Conservation (phyloP, 352 stramenopile species). For the Plasmopara muralis region DNA sequence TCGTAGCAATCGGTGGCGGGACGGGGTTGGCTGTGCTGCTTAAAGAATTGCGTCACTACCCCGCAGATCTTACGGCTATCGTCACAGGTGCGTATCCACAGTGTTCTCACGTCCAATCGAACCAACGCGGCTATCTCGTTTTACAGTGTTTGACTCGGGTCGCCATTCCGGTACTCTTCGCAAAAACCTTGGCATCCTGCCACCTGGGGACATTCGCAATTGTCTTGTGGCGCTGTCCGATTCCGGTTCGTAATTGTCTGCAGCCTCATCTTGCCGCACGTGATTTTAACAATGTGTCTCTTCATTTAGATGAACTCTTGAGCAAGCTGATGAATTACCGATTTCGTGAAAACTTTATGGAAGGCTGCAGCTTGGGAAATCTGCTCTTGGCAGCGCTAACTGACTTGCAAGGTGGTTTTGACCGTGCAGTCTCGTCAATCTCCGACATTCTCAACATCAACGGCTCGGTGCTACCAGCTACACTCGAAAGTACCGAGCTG, state of each 20-base stretch:
- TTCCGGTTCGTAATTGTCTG: slow-evolving; percentile 36
- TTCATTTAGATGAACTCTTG: slow-evolving; percentile 63
- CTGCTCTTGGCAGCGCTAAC: slow-evolving; percentile 73
- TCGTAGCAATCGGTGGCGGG: slow-evolving; percentile 74
- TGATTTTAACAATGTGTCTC: neutral
- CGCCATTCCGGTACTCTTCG: slow-evolving; percentile 72
- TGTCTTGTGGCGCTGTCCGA: slow-evolving; percentile 80
- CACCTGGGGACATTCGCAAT: slow-evolving; percentile 80
- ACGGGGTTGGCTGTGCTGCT: slow-evolving; percentile 77
- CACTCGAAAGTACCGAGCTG: slow-evolving; percentile 75
- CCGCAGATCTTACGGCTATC: slow-evolving; percentile 77
- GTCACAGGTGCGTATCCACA: slow-evolving; percentile 44
- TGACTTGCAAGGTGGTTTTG: slow-evolving; percentile 74
- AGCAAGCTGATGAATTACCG: slow-evolving; percentile 87
- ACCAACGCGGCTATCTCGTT: neutral
- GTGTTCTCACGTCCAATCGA: neutral
- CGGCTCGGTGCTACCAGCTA: slow-evolving; percentile 71
- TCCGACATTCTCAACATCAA: slow-evolving; percentile 83
- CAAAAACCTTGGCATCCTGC: slow-evolving; percentile 79
- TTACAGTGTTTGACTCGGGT: slow-evolving; percentile 79
- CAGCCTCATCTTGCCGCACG: neutral
- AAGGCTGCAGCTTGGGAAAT: slow-evolving; percentile 79
- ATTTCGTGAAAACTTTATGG: slow-evolving; percentile 85
- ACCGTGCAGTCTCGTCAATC: slow-evolving; percentile 75
- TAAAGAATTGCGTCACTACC: slow-evolving; percentile 79